Evolutionary conservation across 768 basidiomycete species (phyloP).

Genomic region (Agaricus bisporus): DNA sequence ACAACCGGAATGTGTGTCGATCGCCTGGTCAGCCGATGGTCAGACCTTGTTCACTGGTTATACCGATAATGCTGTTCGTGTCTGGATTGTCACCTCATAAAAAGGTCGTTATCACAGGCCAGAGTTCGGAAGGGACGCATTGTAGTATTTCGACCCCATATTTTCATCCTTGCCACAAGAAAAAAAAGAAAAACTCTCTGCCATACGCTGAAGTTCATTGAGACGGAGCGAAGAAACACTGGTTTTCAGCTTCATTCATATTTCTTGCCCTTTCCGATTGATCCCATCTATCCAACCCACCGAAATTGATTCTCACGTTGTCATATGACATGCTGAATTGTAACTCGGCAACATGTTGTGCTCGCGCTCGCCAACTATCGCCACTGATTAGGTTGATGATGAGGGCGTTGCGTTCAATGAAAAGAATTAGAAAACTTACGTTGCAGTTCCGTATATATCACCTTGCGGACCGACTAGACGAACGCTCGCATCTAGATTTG

Average conservation of each 20-base stretch:
- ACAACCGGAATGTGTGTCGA: constrained; percentile 90
- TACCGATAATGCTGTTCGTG: constrained; percentile 90
- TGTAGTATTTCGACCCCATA: constrained; percentile 18
- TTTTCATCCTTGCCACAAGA: constrained; percentile 26
- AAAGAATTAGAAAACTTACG: constrained; percentile 39
- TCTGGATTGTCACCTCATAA: constrained; percentile 80
- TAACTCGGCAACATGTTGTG: constrained; percentile 63
- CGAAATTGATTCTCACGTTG: constrained; percentile 68
- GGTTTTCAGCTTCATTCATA: constrained; percentile 41
- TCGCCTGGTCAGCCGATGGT: constrained; percentile 98
- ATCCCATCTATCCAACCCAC: constrained; percentile 72
- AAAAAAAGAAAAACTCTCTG: constrained; percentile 22
- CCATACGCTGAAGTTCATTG: constrained; percentile 1
- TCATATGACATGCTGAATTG: constrained; percentile 59
- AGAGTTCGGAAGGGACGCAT: constrained; percentile 15
- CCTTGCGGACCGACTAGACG: constrained; percentile 57
- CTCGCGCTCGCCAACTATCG: constrained; percentile 77
- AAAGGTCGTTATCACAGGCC: constrained; percentile 21
- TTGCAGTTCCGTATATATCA: constrained; percentile 72
- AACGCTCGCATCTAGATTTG: constrained; percentile 61
- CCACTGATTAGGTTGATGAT: constrained; percentile 36
- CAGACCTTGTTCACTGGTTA: constrained; percentile 97
- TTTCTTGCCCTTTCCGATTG: constrained; percentile 57
- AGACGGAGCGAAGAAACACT: constrained; percentile 4
- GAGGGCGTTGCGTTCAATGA: background rate